phyloP scores from a whole-genome alignment of 2,329 filamentous ascomycete genomes.

The Cercospora sesami region DNA sequence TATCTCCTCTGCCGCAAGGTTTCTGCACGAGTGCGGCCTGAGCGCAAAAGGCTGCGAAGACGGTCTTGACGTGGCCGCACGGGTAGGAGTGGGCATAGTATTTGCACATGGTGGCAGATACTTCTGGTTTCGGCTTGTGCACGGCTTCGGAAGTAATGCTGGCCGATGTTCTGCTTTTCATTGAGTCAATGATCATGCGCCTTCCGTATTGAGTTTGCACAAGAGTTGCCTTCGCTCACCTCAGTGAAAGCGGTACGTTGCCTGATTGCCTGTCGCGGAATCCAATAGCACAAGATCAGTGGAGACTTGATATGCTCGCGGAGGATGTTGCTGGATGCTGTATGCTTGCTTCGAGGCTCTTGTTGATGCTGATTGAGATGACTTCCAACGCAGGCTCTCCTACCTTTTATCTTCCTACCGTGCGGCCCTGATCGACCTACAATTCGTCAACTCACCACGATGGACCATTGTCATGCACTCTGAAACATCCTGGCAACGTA shows the following conservation, averaged over 20 bases:
- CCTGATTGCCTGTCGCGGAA: neutral
- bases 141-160: neutral
- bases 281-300: neutral
- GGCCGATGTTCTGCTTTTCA: neutral
- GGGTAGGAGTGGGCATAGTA: slow-evolving; percentile 51
- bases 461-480: slow-evolving; percentile 15
- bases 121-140: neutral
- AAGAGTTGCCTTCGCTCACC: neutral
- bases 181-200: neutral
- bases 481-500: slow-evolving; percentile 21
- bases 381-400: neutral
- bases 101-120: slow-evolving; percentile 44
- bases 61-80: slow-evolving; percentile 48
- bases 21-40: slow-evolving; percentile 38
- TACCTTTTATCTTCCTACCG: slow-evolving; percentile 1
- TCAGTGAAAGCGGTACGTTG: neutral
- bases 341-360: neutral
- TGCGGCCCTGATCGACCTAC: neutral
- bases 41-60: slow-evolving; percentile 41
- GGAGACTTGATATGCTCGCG: neutral
- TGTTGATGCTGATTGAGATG: neutral
- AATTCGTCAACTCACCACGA: neutral
- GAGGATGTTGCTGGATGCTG: neutral
- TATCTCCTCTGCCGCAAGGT: slow-evolving; percentile 38
- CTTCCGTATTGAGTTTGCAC: neutral